Evolutionary conservation across 116 monocot genomes (phyloP).

Genomic region (Cymodocea nodosa): DNA sequence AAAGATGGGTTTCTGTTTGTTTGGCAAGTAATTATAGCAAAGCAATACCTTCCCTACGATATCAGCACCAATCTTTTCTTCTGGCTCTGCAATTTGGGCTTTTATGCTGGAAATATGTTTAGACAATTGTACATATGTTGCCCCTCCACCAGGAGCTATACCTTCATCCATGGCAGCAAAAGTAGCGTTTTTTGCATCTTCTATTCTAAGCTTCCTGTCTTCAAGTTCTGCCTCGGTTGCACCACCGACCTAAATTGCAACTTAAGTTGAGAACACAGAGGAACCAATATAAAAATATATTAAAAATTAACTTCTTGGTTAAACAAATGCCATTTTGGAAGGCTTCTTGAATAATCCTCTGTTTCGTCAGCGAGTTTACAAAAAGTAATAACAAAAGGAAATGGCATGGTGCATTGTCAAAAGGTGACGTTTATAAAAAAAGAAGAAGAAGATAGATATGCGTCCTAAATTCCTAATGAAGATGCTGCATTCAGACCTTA

Average conservation of each 20-base stretch:
- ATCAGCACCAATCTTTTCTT: constrained; percentile 80
- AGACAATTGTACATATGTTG: constrained; percentile 74
- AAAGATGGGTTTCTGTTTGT: not conserved
- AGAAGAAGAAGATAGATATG: too few relatives aligned
- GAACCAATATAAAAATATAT: not conserved
- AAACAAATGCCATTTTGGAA: not conserved
- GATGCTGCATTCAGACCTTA: constrained; percentile 31
- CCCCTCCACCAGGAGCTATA: constrained; percentile 90
- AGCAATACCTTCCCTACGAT: constrained; percentile 60
- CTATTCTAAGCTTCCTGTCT: constrained; percentile 82
- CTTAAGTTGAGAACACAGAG: not conserved
- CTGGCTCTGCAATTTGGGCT: constrained; percentile 47
- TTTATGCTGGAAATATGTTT: constrained; percentile 50
- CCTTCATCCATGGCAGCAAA: constrained; percentile 94
- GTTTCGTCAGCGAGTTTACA: too few relatives aligned
- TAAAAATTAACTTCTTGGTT: not conserved
- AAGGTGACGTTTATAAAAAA: too few relatives aligned
- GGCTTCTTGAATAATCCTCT: too few relatives aligned
- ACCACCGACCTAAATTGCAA: constrained; percentile 56
- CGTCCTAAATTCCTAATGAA: too few relatives aligned
- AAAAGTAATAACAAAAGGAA: too few relatives aligned
- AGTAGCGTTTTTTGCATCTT: constrained; percentile 93
- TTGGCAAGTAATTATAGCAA: not conserved
- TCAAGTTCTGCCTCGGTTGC: constrained; percentile 84
- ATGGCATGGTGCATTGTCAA: too few relatives aligned